These are phyloP conservation scores for Actinomucor elegans DNA, from an alignment of 371 early-diverging fungal genomes.

Conservation along the genomic window DNA sequence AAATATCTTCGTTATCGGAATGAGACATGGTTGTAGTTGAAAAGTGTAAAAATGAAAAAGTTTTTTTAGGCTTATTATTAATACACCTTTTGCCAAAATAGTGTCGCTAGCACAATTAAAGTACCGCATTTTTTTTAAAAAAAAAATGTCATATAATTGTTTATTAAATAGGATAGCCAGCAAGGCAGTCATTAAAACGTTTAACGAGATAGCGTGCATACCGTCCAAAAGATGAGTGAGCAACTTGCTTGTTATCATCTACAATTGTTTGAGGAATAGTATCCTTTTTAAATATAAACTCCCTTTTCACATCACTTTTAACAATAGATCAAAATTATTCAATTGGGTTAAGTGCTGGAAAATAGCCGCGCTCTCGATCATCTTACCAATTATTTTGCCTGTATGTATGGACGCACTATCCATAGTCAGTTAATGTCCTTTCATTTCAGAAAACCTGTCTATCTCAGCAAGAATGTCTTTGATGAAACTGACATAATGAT, in stretches of 20 bases:
- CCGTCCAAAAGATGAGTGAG: slow-evolving; percentile 10
- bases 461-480: slow-evolving; percentile 19
- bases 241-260: slow-evolving; percentile 14
- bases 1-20: slow-evolving; percentile 40
- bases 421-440: slow-evolving; percentile 20
- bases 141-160: not conserved
- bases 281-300: slow-evolving; percentile 18
- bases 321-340: slow-evolving; percentile 17
- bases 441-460: too few relatives aligned
- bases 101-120: too few relatives aligned
- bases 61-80: too few relatives aligned
- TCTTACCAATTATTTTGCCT: slow-evolving; percentile 9
- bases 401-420: slow-evolving; percentile 18
- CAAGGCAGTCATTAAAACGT: slow-evolving; percentile 15
- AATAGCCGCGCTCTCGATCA: slow-evolving; percentile 14
- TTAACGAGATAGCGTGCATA: too few relatives aligned
- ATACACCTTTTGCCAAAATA: too few relatives aligned
- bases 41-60: not conserved
- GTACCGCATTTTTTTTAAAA: too few relatives aligned
- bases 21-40: not conserved
- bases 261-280: slow-evolving; percentile 17
- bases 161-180: too few relatives aligned
- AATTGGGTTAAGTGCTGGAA: slow-evolving; percentile 22
- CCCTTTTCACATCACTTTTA: slow-evolving; percentile 10
- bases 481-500: slow-evolving; percentile 16